A percentile compares a stretch with the other conserved stretches of the same genome.
Evolutionary conservation across 371 early-diverging fungal genomes (phyloP).

Genomic region (Choanephora cucurbitarum): DNA sequence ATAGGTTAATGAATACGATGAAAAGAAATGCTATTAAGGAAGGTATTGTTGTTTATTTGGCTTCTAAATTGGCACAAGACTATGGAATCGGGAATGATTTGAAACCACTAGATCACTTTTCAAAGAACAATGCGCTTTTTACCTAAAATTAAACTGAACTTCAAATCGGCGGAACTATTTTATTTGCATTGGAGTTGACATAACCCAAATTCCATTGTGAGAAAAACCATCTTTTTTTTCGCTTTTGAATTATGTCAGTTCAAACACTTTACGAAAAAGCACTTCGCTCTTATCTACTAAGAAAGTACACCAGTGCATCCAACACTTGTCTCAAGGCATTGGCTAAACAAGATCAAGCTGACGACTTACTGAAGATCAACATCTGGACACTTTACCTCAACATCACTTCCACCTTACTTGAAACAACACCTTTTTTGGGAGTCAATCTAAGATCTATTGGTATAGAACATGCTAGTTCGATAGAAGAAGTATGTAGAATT

Average conservation of each 20-base stretch:
- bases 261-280: conserved; percentile 26
- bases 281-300: conserved; percentile 26
- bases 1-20: no score
- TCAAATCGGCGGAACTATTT: no score
- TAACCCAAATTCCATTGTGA: no score
- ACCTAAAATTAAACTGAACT: no score
- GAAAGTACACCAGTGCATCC: conserved; percentile 24
- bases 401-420: conserved; percentile 30
- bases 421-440: not conserved
- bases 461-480: conserved; percentile 5
- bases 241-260: not conserved
- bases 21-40: no score
- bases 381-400: conserved; percentile 42
- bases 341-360: not conserved
- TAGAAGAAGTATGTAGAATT: conserved; percentile 22
- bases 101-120: no score
- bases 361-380: conserved; percentile 9
- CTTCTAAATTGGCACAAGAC: no score
- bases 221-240: not conserved
- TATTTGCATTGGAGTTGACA: no score
- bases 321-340: conserved; percentile 21
- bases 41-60: no score
- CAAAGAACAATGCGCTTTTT: no score
- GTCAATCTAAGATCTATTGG: conserved; percentile 19
- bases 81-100: no score